Conservation (phyloP, 2,329 filamentous ascomycete genomes). For the Scedosporium dehoogii region DNA sequence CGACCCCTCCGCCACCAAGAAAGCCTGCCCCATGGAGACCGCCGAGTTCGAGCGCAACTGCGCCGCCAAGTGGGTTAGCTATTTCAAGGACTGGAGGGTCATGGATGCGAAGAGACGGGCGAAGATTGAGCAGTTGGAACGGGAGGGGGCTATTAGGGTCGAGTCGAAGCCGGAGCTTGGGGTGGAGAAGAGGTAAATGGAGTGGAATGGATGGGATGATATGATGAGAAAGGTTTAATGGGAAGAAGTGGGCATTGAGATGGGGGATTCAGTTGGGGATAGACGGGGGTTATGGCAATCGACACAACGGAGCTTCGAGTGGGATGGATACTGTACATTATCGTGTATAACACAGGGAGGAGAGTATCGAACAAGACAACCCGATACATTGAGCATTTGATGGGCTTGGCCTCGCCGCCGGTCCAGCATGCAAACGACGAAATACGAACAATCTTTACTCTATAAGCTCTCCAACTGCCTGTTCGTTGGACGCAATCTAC, state of each 20-base stretch:
- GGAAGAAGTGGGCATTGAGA: no score
- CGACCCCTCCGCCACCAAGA: conserved; percentile 24
- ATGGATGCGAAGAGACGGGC: conserved; percentile 82
- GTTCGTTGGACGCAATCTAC: not conserved
- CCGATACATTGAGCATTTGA: no score
- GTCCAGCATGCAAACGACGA: not conserved
- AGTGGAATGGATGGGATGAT: not conserved
- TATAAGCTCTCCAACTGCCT: not conserved
- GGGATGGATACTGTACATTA: no score
- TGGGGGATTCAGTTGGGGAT: not conserved
- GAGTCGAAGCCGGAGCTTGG: conserved; percentile 27
- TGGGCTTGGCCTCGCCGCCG: no score
- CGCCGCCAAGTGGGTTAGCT: conserved; percentile 88
- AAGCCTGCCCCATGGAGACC: conserved; percentile 29
- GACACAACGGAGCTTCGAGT: no score
- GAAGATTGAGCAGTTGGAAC: conserved; percentile 64
- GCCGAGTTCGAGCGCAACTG: conserved; percentile 73
- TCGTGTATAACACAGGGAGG: no score
- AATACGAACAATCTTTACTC: not conserved
- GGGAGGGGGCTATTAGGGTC: conserved; percentile 60
- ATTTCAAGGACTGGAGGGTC: conserved; percentile 94
- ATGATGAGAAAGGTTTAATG: not conserved
- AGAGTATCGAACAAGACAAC: no score
- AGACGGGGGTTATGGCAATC: not conserved
- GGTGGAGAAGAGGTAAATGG: not conserved